Evolutionary conservation across 192 early-diverging fungal genomes (phyloP).

Genomic region (Coemansia sp.): DNA sequence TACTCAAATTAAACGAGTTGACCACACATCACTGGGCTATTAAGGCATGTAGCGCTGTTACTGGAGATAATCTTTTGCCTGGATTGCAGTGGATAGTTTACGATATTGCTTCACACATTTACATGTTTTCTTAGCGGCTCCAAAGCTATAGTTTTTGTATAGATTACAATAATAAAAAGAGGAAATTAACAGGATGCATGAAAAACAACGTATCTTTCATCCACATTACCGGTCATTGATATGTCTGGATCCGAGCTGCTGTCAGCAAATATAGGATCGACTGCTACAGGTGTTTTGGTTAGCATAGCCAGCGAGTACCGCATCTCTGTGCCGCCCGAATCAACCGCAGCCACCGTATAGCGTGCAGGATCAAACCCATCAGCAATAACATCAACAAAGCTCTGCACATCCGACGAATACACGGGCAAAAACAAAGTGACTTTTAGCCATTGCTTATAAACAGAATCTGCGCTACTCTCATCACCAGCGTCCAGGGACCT

Average conservation of each 20-base stretch:
- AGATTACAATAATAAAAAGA: not conserved
- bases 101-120: constrained; percentile 89
- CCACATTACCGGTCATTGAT: not conserved
- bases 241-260: not conserved
- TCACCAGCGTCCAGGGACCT: not conserved
- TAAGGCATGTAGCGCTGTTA: constrained; percentile 82
- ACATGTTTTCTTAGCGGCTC: constrained; percentile 60
- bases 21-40: constrained; percentile 93
- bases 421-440: constrained; percentile 28
- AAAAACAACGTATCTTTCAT: constrained; percentile 33
- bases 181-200: constrained; percentile 22
- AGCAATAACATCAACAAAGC: constrained; percentile 29
- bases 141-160: not conserved
- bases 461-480: not conserved
- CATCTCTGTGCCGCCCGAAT: not conserved
- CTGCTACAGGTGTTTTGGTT: constrained; percentile 30
- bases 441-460: constrained; percentile 16
- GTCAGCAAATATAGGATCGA: constrained; percentile 27
- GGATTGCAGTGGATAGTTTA: constrained; percentile 94
- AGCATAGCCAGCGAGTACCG: constrained; percentile 16
- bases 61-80: constrained; percentile 66
- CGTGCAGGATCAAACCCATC: constrained; percentile 39
- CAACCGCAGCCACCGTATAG: constrained; percentile 14
- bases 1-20: constrained; percentile 68
- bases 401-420: constrained; percentile 44